Evolutionary conservation across 2,329 filamentous ascomycete species (phyloP), one percentile per base, ranked within the genome.

Genomic region (Colletotrichum kahawae): DNA sequence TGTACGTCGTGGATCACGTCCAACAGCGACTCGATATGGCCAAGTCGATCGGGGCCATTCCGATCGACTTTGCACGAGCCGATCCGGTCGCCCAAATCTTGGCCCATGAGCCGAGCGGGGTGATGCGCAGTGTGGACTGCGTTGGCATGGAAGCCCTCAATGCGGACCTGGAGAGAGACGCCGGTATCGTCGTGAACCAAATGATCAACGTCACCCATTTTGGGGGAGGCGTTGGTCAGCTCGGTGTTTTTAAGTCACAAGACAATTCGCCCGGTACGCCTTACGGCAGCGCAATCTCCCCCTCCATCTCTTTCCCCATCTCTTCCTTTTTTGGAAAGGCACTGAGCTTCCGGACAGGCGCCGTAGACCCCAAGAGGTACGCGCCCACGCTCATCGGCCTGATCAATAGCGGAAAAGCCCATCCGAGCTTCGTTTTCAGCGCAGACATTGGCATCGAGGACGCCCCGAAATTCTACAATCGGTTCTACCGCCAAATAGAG

Each of bases 351-450:
- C 33, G 69, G 6, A 70, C 71, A 14, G 75, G 76, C 1, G 29
- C 63, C 7, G 18, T 59, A 59, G 56, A 59, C 27, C 56, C 27
- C 9, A 59, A 59, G 24, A 18, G 29, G 27, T 59, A 59, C 24
- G 70, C 70, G 18, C 64, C 78, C 21, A n/a, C 72, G 5, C 75
- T 63, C 51, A 76, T 77, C 4, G 62, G 76, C 4, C 70, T 83
- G 54, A 69, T 79, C 24, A 72, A 76, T 16, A 74, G 62, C 4
- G 80, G 79, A 2, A 64, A 77, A 24, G 80, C 80, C 4, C 69
- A 77, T 18, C 80, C 80, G 5, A 76, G 80, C 7, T 82, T 82
- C 51, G 76, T 82, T 24, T 75, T 81, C 5, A 77, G 75, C 57
- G 71, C 70, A 36, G 78, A 78, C 21, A 78, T 81, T n/a, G 74